phyloP scores from a whole-genome alignment of 805 yeast species.

The Candida tammaniensis region DNA sequence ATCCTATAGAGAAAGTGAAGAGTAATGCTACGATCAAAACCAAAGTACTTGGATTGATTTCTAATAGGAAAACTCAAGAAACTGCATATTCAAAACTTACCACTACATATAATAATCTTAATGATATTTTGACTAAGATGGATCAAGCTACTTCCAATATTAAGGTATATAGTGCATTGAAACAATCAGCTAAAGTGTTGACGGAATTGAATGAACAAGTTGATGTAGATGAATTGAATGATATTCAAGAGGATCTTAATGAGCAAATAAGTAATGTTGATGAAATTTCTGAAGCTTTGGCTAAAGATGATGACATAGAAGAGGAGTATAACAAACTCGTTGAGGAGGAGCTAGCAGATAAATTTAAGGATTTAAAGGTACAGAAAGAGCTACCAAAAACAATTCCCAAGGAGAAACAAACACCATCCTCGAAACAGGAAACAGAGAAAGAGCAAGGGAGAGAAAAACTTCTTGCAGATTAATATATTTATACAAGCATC shows the following conservation, averaged over 20 bases:
- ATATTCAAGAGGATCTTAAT: constrained; percentile 26
- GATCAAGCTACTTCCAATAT: constrained; percentile 33
- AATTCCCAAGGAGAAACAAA: no score
- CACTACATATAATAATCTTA: constrained; percentile 18
- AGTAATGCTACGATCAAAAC: constrained; percentile 16
- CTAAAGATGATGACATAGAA: constrained; percentile 27
- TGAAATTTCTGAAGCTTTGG: constrained; percentile 25
- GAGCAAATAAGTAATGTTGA: constrained; percentile 27
- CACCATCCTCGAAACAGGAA: no score
- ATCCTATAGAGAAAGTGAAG: constrained; percentile 10
- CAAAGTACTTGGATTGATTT: constrained; percentile 11
- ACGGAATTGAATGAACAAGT: constrained; percentile 25
- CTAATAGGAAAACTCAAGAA: constrained; percentile 6
- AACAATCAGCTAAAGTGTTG: constrained; percentile 24
- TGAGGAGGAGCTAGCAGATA: constrained; percentile 11
- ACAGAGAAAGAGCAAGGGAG: no score
- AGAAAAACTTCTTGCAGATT: no score
- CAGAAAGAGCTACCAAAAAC: no score
- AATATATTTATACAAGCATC: no score
- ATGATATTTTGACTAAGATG: constrained; percentile 26
- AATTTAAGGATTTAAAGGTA: no score
- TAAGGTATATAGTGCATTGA: constrained; percentile 22
- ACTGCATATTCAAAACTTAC: constrained; percentile 3
- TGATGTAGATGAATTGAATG: constrained; percentile 24
- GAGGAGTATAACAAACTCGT: constrained; percentile 25